A percentile compares a stretch with the other conserved stretches of the same genome.
Conservation (phyloP, 352 stramenopile genomes). For the Elongisporangium prolatum region DNA sequence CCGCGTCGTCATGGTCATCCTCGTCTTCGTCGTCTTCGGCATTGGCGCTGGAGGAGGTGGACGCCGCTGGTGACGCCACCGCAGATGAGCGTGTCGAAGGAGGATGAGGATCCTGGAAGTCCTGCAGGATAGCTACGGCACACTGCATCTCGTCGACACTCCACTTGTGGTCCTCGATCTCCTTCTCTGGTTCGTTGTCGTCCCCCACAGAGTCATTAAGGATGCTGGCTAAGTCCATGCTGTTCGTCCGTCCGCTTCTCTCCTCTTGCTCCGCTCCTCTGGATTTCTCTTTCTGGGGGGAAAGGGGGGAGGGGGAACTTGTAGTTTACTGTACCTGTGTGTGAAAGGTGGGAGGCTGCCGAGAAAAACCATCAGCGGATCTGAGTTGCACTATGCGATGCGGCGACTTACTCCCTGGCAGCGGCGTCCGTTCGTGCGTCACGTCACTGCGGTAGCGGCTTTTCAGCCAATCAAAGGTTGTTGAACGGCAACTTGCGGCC, state of each 20-base stretch:
- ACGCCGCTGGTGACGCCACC: not conserved
- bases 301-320: not conserved
- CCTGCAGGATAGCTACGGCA: constrained; percentile 6
- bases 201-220: not conserved
- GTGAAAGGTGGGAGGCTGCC: not conserved
- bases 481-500: not conserved
- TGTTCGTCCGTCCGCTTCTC: not conserved
- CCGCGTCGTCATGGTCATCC: not conserved
- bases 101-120: constrained; percentile 5
- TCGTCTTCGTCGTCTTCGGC: not conserved
- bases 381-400: not conserved
- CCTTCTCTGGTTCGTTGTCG: not conserved
- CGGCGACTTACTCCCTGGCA: not conserved
- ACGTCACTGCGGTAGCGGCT: not conserved
- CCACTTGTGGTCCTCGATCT: not conserved
- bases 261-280: not conserved
- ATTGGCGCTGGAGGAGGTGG: not conserved
- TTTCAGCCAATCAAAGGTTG: not conserved
- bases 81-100: not conserved
- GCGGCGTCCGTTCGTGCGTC: not conserved
- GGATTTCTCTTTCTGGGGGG: not conserved
- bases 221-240: not conserved
- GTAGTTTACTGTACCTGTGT: not conserved
- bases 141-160: constrained; percentile 8
- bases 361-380: not conserved